These are phyloP conservation scores for Claviceps monticola DNA, from an alignment of 2,329 filamentous ascomycete species.

Conservation along the genomic window DNA sequence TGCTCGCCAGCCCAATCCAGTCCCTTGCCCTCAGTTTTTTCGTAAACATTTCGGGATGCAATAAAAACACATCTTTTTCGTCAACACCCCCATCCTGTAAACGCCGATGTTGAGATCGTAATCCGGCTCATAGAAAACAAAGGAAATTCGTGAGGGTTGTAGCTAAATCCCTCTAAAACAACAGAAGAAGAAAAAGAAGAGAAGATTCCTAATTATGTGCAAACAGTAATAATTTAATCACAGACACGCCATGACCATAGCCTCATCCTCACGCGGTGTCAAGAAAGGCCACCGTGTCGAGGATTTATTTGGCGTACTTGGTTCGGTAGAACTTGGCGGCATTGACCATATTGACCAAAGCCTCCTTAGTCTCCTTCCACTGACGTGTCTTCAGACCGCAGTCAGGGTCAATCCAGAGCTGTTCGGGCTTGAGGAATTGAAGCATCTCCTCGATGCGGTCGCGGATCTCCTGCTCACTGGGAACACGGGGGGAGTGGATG, in stretches of 20 bases:
- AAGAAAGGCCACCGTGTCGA: conserved; percentile 9
- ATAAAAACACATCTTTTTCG: conserved; percentile 19
- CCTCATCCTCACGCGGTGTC: conserved; percentile 7
- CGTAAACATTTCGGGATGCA: conserved; percentile 21
- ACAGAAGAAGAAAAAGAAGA: not conserved
- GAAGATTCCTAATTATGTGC: conserved; percentile 18
- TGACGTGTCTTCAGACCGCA: conserved; percentile 98
- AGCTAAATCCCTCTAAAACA: not conserved
- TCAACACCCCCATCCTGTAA: conserved; percentile 24
- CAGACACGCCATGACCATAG: conserved; percentile 1
- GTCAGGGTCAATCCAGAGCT: conserved; percentile 99
- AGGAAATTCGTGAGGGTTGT: conserved; percentile 3
- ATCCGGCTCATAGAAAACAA: conserved; percentile 24
- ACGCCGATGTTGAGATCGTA: conserved; percentile 49
- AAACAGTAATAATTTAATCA: conserved; percentile 12
- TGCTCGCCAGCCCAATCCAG: conserved; percentile 17
- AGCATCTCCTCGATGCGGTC: conserved; percentile 97
- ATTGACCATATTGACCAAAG: conserved; percentile 91
- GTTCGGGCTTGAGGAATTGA: conserved; percentile 88
- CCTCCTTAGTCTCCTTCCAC: conserved; percentile 97
- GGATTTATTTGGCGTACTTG: conserved; percentile 59
- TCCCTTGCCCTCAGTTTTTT: conserved; percentile 16
- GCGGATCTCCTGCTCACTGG: conserved; percentile 96
- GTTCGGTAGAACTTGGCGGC: conserved; percentile 93
- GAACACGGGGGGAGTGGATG: conserved; percentile 97